These are phyloP conservation scores for Neurospora sp. DNA, from an alignment of 495 filamentous ascomycete species.

Conservation along the genomic window DNA sequence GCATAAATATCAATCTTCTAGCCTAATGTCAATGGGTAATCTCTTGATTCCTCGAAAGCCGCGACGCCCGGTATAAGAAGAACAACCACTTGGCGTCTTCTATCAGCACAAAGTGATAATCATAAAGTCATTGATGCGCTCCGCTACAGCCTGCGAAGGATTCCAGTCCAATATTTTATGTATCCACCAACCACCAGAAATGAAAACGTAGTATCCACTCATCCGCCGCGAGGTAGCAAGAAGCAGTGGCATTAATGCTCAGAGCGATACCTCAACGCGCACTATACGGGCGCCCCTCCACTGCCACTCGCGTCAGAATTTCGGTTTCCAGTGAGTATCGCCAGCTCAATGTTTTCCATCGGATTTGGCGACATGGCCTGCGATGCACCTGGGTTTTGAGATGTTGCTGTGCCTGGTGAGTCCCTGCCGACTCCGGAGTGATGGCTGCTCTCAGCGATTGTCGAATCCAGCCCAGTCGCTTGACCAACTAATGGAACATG, in stretches of 20 bases:
- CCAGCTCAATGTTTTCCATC: neutral
- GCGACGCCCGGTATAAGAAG: neutral
- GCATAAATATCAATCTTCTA: neutral
- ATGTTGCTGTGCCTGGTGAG: neutral
- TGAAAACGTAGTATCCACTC: neutral
- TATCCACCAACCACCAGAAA: neutral
- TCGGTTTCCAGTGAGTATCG: neutral
- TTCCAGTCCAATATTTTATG: neutral
- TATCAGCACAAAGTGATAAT: neutral
- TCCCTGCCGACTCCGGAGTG: neutral
- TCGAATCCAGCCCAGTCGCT: neutral
- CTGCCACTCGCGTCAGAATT: neutral
- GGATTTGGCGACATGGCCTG: neutral
- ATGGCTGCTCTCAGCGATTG: neutral
- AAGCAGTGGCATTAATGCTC: neutral
- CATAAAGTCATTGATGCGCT: neutral
- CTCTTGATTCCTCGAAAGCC: neutral
- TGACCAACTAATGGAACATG: neutral
- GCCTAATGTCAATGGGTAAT: neutral
- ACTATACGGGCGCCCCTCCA: neutral
- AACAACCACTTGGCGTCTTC: neutral
- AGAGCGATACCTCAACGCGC: neutral
- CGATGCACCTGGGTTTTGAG: neutral
- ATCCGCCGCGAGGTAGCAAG: neutral
- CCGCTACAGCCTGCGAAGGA: neutral